Evolutionary conservation across 2,329 filamentous ascomycete genomes (phyloP).

Genomic region (Cadophora sp.): DNA sequence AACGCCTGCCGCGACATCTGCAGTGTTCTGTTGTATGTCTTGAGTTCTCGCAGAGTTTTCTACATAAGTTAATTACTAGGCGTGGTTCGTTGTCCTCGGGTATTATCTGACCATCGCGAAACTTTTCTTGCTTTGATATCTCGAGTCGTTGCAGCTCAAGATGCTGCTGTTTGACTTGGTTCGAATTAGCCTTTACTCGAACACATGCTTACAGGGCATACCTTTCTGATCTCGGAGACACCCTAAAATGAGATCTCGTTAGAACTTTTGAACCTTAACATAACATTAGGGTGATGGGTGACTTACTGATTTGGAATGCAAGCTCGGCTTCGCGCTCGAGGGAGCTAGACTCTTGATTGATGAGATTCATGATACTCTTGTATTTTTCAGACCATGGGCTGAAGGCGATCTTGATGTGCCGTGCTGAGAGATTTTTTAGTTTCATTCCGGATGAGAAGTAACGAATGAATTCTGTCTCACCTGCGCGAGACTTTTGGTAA

Average conservation of each 20-base stretch:
- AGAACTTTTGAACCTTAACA: not conserved
- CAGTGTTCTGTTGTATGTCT: not conserved
- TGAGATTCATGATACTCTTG: constrained; percentile 2
- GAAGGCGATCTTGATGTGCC: not conserved
- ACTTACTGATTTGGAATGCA: constrained; percentile 7
- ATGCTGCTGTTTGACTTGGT: not conserved
- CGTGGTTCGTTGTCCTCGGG: not conserved
- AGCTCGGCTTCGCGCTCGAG: not conserved
- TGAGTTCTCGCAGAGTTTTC: not conserved
- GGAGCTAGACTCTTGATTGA: not conserved
- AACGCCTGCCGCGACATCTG: not conserved
- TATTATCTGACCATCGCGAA: not conserved
- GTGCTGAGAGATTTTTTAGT: not conserved
- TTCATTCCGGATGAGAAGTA: not conserved
- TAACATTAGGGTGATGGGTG: not conserved
- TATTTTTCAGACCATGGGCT: not conserved
- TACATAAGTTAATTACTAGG: not conserved
- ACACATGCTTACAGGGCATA: not conserved
- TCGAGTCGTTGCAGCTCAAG: not conserved
- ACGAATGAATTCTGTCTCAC: not conserved
- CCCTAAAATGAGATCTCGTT: not conserved
- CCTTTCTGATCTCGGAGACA: not conserved
- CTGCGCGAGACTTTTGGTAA: constrained; percentile 2
- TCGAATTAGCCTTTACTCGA: too few relatives aligned
- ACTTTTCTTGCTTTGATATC: not conserved